Percentiles rank a stretch among this genome's conserved stretches.
phyloP scores from a whole-genome alignment of 1,284 basidiomycete genomes.

The Leccinum holopus region DNA sequence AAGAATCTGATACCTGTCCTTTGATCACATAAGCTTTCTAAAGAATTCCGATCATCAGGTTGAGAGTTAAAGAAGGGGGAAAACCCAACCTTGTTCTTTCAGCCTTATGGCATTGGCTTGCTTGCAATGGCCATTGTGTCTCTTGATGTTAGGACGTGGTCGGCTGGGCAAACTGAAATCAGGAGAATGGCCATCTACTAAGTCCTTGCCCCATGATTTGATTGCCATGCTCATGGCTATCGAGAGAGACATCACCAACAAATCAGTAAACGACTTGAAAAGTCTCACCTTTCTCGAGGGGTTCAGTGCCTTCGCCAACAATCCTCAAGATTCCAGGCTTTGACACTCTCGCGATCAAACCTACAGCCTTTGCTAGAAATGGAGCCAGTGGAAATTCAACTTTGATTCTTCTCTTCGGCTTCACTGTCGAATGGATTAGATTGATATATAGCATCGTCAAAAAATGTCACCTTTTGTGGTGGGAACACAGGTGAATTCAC shows the following conservation, averaged over 20 bases:
- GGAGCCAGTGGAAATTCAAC: slow-evolving; percentile 4
- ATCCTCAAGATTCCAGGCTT: neutral
- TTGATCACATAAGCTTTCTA: slow-evolving; percentile 2
- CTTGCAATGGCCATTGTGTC: slow-evolving; percentile 5
- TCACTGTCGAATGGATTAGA: neutral
- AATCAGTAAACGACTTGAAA: no score
- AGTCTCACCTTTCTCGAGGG: slow-evolving; percentile 1
- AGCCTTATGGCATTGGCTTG: slow-evolving; percentile 1
- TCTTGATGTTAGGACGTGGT: neutral
- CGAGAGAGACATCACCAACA: neutral
- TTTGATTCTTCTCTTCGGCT: neutral
- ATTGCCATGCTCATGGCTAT: slow-evolving; percentile 10
- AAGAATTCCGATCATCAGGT: neutral
- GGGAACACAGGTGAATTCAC: neutral
- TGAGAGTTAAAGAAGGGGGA: neutral
- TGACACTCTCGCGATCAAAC: neutral
- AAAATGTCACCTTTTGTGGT: slow-evolving; percentile 3
- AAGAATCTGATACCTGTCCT: slow-evolving; percentile 12
- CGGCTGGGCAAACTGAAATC: slow-evolving; percentile 1
- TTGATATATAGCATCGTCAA: neutral
- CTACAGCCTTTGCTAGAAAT: neutral
- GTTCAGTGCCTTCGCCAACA: neutral
- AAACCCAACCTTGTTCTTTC: slow-evolving; percentile 1
- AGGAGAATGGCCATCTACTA: neutral
- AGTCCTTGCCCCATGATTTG: neutral